phyloP scores from a whole-genome alignment of 768 basidiomycete species.

The Coprinopsis marcescibilis region DNA sequence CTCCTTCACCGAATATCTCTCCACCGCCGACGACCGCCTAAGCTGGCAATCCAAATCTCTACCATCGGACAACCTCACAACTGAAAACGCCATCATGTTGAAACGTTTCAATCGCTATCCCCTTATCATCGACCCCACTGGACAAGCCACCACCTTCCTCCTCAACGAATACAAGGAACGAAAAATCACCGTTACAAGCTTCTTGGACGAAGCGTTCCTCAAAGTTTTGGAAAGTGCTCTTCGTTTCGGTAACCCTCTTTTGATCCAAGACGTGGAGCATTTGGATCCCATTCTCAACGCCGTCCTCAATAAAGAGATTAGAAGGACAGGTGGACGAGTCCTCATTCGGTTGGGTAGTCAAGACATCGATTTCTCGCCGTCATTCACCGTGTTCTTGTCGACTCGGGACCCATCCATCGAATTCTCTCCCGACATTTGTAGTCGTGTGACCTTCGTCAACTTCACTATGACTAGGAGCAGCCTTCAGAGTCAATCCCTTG shows the following conservation, averaged over 20 bases:
- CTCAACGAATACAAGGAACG: conserved; percentile 92
- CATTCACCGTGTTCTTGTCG: conserved; percentile 99
- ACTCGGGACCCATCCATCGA: conserved; percentile 96
- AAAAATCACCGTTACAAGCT: conserved; percentile 97
- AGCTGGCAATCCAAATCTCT: conserved; percentile 94
- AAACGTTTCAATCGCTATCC: conserved; percentile 98
- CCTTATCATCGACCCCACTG: conserved; percentile 95
- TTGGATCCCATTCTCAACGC: conserved; percentile 97
- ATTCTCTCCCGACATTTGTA: conserved; percentile 98
- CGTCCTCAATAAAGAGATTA: conserved; percentile 93
- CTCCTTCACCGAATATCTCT: conserved; percentile 91
- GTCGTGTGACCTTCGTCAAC: conserved; percentile 92
- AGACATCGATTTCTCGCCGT: conserved; percentile 98
- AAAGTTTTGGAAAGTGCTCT: conserved; percentile 98
- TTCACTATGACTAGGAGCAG: conserved; percentile 99
- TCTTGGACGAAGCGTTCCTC: conserved; percentile 97
- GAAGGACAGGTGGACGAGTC: conserved; percentile 94
- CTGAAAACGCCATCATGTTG: conserved; percentile 99
- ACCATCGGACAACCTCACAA: conserved; percentile 93
- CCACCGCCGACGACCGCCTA: conserved; percentile 93
- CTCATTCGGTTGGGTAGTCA: conserved; percentile 95
- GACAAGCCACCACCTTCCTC: conserved; percentile 92
- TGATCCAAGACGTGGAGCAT: conserved; percentile 97
- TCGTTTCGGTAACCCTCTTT: conserved; percentile 94
- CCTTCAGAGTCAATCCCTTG: conserved; percentile 95